Percentiles rank a stretch among this genome's conserved stretches.
Conservation (phyloP, 208 protist genomes). For the Trypanosoma brucei region DNA sequence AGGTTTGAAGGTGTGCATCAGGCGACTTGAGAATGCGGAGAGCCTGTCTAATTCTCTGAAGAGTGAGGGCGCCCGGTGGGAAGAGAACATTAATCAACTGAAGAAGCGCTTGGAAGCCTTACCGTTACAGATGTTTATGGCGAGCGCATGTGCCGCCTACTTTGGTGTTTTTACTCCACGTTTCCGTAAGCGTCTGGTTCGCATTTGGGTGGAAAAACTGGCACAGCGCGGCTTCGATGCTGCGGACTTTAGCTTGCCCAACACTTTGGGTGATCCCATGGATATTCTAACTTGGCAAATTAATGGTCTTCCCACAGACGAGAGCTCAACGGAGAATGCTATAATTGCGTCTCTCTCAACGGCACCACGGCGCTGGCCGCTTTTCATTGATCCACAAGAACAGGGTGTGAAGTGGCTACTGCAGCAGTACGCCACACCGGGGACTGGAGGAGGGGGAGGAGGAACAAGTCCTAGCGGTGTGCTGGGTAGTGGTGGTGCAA, state of each 20-base stretch:
- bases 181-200: conserved; percentile 88
- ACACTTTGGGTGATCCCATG: conserved; percentile 91
- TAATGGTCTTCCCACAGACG: conserved; percentile 94
- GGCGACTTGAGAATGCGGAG: conserved; percentile 91
- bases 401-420: conserved; percentile 94
- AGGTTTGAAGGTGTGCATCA: conserved; percentile 82
- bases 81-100: conserved; percentile 84
- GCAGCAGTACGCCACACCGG: conserved; percentile 55
- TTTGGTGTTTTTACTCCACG: conserved; percentile 92
- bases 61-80: conserved; percentile 94
- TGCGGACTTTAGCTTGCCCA: conserved; percentile 43
- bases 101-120: conserved; percentile 64
- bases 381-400: conserved; percentile 96
- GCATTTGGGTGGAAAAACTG: conserved; percentile 66
- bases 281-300: conserved; percentile 96
- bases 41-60: conserved; percentile 92
- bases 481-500: conserved; percentile 14
- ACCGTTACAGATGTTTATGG: conserved; percentile 92
- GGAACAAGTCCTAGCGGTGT: conserved; percentile 25
- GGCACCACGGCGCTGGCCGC: conserved; percentile 88
- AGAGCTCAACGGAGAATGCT: conserved; percentile 95
- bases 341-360: conserved; percentile 86
- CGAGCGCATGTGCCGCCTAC: conserved; percentile 94
- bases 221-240: conserved; percentile 52
- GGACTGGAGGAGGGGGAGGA: conserved; percentile 13